phyloP scores from a whole-genome alignment of 2,329 filamentous ascomycete species.

The Myrmaecium sp. region DNA sequence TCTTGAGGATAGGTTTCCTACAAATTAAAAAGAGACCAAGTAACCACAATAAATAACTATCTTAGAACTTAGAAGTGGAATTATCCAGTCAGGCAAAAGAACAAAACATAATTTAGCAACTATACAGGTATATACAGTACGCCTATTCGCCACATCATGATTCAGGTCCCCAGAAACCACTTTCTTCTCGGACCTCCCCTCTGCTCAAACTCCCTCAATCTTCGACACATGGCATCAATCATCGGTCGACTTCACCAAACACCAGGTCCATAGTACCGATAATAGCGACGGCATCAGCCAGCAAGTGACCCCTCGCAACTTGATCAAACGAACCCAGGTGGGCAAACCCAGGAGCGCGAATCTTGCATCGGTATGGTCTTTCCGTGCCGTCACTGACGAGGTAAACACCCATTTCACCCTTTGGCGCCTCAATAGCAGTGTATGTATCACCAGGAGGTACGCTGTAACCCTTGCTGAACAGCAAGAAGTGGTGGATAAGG shows the following conservation, averaged over 20 bases:
- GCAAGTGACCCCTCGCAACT: slow-evolving; percentile 73
- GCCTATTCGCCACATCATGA: too few species aligned
- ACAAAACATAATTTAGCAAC: too few species aligned
- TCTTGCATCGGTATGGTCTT: slow-evolving; percentile 93
- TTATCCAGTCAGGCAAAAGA: too few species aligned
- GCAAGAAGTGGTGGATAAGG: slow-evolving; percentile 94
- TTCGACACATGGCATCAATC: too few species aligned
- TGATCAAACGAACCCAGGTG: slow-evolving; percentile 92
- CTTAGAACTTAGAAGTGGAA: too few species aligned
- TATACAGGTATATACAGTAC: too few species aligned
- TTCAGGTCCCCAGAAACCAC: too few species aligned
- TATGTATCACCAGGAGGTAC: slow-evolving; percentile 97
- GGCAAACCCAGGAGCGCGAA: slow-evolving; percentile 89
- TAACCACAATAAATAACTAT: too few species aligned
- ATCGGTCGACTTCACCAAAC: slow-evolving; percentile 11
- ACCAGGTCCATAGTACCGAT: slow-evolving; percentile 42
- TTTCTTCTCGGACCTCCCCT: too few species aligned
- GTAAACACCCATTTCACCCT: slow-evolving; percentile 98
- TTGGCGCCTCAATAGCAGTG: slow-evolving; percentile 95
- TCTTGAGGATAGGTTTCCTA: too few species aligned
- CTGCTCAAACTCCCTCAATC: too few species aligned
- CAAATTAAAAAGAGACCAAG: too few species aligned
- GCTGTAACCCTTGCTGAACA: slow-evolving; percentile 96
- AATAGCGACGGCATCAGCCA: slow-evolving; percentile 92
- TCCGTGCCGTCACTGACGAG: slow-evolving; percentile 92